A percentile compares a stretch with the other conserved stretches of the same genome.
These are phyloP conservation scores for Phyllosticta capitalensis DNA, from an alignment of 2,329 filamentous ascomycete genomes.

Conservation along the genomic window DNA sequence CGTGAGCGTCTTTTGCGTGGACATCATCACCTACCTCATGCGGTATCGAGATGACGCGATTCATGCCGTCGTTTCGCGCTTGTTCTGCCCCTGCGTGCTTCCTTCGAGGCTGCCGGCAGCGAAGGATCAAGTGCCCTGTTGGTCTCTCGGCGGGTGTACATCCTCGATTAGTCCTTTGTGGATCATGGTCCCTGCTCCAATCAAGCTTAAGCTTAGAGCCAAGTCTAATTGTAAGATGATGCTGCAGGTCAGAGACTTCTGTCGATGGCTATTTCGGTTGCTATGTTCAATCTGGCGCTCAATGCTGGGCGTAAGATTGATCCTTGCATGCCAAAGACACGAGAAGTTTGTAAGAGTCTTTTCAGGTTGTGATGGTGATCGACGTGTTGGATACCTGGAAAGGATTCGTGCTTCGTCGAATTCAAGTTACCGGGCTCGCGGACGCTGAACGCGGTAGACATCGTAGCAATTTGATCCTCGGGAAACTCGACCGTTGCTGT, in stretches of 20 bases:
- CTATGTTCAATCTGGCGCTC: background rate
- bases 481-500: too few relatives aligned
- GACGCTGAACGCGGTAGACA: too few relatives aligned
- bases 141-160: background rate
- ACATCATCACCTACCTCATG: background rate
- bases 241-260: background rate
- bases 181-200: background rate
- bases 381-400: too few relatives aligned
- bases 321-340: background rate
- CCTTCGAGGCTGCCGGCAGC: background rate
- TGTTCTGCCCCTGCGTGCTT: background rate
- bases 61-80: background rate
- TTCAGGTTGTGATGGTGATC: background rate
- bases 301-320: background rate
- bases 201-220: background rate
- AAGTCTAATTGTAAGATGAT: background rate
- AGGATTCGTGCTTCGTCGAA: too few relatives aligned
- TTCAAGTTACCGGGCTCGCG: too few relatives aligned
- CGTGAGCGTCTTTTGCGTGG: background rate
- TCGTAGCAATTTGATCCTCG: too few relatives aligned
- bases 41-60: background rate
- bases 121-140: background rate
- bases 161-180: background rate
- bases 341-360: background rate
- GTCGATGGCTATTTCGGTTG: background rate